Percentiles rank a stretch among this genome's conserved stretches.
Evolutionary conservation across 2,329 filamentous ascomycete species (phyloP).

Genomic region (Exserohilum rostratum): DNA sequence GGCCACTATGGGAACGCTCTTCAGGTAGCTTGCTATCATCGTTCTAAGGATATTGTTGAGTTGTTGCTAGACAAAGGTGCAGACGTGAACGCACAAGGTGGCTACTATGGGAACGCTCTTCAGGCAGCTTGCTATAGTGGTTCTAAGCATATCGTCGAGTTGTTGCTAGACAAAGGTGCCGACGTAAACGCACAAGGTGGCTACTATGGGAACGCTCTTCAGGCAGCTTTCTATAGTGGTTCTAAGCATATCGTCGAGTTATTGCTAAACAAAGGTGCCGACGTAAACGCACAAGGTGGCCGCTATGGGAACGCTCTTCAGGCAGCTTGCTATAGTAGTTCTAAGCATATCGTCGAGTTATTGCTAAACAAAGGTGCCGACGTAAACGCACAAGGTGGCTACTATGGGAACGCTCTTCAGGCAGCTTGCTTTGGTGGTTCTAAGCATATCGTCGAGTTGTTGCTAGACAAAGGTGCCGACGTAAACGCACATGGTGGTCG

Average conservation of each 20-base stretch:
- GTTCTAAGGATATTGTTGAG: no score
- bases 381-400: background rate
- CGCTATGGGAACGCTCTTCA: no score
- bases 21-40: constrained; percentile 5
- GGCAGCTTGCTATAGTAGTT: constrained; percentile 7
- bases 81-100: no score
- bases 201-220: no score
- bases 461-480: constrained; percentile 1
- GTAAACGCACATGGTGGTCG: background rate
- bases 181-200: no score
- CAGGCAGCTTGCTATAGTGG: no score
- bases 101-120: no score
- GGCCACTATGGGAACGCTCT: no score
- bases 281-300: background rate
- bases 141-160: no score
- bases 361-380: constrained; percentile 1
- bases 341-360: background rate
- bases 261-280: background rate
- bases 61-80: no score
- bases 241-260: background rate
- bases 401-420: background rate
- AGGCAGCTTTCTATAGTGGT: no score
- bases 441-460: constrained; percentile 1
- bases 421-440: background rate
- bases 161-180: no score